These are phyloP conservation scores for Microcyclosporella mali DNA, from an alignment of 2,329 filamentous ascomycete genomes.

Conservation along the genomic window DNA sequence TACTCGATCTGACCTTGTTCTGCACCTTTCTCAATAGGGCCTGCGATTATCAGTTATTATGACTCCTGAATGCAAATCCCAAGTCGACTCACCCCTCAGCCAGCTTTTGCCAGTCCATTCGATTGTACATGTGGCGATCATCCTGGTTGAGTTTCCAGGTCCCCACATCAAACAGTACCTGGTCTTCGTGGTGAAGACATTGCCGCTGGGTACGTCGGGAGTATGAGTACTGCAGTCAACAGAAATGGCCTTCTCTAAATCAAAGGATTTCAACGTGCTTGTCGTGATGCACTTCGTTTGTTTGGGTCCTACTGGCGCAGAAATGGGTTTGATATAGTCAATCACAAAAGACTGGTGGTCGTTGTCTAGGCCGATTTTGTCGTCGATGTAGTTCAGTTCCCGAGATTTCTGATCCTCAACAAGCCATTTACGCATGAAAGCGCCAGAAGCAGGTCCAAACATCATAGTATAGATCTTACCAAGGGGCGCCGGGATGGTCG, in stretches of 20 bases:
- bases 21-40: conserved; percentile 91
- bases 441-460: conserved; percentile 72
- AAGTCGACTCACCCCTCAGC: conserved; percentile 71
- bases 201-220: conserved; percentile 90
- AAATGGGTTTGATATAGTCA: conserved; percentile 86
- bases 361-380: conserved; percentile 64
- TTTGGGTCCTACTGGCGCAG: conserved; percentile 76
- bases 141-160: conserved; percentile 72
- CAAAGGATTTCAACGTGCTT: conserved; percentile 75
- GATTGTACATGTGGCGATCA: conserved; percentile 82
- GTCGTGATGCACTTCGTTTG: conserved; percentile 91
- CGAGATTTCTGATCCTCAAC: conserved; percentile 79
- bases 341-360: conserved; percentile 71
- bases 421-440: conserved; percentile 83
- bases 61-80: no score
- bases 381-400: conserved; percentile 77
- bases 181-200: conserved; percentile 85
- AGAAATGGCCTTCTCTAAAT: conserved; percentile 80
- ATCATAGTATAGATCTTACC: conserved; percentile 86
- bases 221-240: conserved; percentile 80
- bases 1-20: conserved; percentile 83
- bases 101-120: conserved; percentile 98
- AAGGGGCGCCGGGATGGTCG: conserved; percentile 76
- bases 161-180: conserved; percentile 93
- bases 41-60: conserved; percentile 41